Evolutionary conservation across 2,329 filamentous ascomycete genomes (phyloP), one percentile per base, ranked within the genome.

Genomic region (Aspergillus costaricaensis): DNA sequence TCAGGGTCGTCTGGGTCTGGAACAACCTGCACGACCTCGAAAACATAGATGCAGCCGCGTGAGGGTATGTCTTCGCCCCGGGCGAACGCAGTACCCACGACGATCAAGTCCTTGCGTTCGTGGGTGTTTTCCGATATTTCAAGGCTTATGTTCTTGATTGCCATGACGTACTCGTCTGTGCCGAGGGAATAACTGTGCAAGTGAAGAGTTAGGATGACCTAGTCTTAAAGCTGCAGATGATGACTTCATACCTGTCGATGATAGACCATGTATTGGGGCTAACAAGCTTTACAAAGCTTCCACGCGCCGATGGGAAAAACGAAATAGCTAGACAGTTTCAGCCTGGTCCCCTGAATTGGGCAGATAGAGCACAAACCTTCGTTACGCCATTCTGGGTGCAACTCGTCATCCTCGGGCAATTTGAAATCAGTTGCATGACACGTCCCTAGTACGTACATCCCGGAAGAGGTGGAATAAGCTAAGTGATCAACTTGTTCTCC

Each of bases 111-210:
- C 69, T 88, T 90, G 15, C 92, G 88, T 73, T 96, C 91, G 72
- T 95, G 91, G 0, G 92, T 97, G 36, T 89, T 87, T 76, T 99
- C 95, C 0, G 93, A 97, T 7, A 96, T 83, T 75, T 98, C 95
- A 14, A 99, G 85, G 57, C 90, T 89, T 41, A 98, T 83, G 4
- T 90, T 89, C 74, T 94, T 88, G 70, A 98, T 86, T 62, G 90
- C 91, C 72, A 95, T 88, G 14, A 96, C 82, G 12, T 87, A 85
- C 77, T 97, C 94, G 63, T 84, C 88, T 0, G 86, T 80, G 57
- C 93, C 91, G 65, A 96, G 83, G 47, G 87, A 81, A 55, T 92
- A 81, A 52, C 79, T 81, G 64, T 21, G 39, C 32, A 19, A n/a
- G 21, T 38, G 9, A 30, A 21, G 15, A 49, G 19, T 30, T 51